A percentile compares a stretch with the other conserved stretches of the same genome.
Evolutionary conservation across 108 stramenopile genomes (phyloP).

Genomic region (Fragilariopsis cylindrus): DNA sequence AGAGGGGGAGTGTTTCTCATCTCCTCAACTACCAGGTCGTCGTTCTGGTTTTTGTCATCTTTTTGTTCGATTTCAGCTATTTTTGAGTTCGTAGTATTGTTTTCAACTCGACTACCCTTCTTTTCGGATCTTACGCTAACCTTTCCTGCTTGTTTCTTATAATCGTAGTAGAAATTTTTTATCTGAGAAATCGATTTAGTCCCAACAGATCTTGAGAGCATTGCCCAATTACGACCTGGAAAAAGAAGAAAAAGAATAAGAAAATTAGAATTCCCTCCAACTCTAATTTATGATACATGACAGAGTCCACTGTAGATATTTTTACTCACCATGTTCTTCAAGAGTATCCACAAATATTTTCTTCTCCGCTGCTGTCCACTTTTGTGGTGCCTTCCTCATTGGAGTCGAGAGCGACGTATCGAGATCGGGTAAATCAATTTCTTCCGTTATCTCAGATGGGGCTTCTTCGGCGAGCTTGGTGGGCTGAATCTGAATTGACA

Average conservation of each 20-base stretch:
- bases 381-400: constrained; percentile 51
- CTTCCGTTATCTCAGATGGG: constrained; percentile 8
- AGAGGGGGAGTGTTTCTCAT: not conserved
- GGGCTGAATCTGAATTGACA: constrained; percentile 25
- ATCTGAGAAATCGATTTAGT: constrained; percentile 76
- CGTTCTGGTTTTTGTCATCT: not conserved
- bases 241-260: not conserved
- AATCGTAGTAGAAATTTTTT: constrained; percentile 89
- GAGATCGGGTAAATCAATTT: constrained; percentile 2
- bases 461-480: constrained; percentile 5
- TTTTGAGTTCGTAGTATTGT: constrained; percentile 8
- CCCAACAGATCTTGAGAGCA: constrained; percentile 63
- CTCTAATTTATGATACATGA: constrained; percentile 12
- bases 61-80: not conserved
- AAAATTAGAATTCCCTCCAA: not conserved
- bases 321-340: constrained; percentile 64
- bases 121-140: constrained; percentile 14
- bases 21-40: not conserved
- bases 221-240: constrained; percentile 58
- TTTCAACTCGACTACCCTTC: constrained; percentile 20
- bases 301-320: not conserved
- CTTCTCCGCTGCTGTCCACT: constrained; percentile 80
- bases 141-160: constrained; percentile 70
- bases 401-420: constrained; percentile 14
- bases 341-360: constrained; percentile 72